Base-by-base conservation (phyloP, 371 early-diverging fungal genomes). In the Coemansia sp. region DNA sequence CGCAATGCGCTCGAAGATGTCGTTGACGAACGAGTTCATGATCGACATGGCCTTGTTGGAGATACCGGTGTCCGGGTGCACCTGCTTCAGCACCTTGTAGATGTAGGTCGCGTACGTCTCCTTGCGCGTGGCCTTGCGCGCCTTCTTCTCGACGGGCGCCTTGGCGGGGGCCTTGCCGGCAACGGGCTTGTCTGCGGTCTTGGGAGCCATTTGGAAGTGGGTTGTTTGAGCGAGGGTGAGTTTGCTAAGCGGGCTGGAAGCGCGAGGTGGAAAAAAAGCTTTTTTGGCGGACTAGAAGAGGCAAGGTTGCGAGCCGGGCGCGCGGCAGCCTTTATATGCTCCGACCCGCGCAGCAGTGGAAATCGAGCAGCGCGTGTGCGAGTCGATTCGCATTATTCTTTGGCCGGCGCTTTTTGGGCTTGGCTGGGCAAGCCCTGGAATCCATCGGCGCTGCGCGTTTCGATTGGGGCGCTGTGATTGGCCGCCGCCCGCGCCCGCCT, bases 41-140 rank as follows among this genome's bases (percentile, higher is more conserved):
- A 97, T 95, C 64, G 91, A 90, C 97, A 97, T 97, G 86, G 95
- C 95, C 89, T 95, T 95, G 93, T 93, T 94, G 83, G 95, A 94
- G 85, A 97, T 94, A 84, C 96, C 95, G 65, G 93, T 93, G 76
- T 97, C 96, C 67, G 96, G 95, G 86, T 97, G 96, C 64, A 95
- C 95, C 82, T 97, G 97, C 85, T 93, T 92, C 80, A 97, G 83
- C 66, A 97, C 97, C 85, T 92, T 92, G 89, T 93, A 94, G 84
- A 95, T 95, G 87, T 94, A 95, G 78, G 94, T 86, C 54, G 91
- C 88, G 88, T 92, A 95, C 70, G 94, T 92, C 81, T 96, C 94
- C 78, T 89, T 90, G 75, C 94, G 87, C 72, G 78, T 63, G 61
- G 80, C 71, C 76, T 83, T 83, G 48, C 74, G 77, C 38, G 70